These are phyloP conservation scores for Tilletia caries DNA, from an alignment of 1,284 basidiomycete species.

Conservation along the genomic window DNA sequence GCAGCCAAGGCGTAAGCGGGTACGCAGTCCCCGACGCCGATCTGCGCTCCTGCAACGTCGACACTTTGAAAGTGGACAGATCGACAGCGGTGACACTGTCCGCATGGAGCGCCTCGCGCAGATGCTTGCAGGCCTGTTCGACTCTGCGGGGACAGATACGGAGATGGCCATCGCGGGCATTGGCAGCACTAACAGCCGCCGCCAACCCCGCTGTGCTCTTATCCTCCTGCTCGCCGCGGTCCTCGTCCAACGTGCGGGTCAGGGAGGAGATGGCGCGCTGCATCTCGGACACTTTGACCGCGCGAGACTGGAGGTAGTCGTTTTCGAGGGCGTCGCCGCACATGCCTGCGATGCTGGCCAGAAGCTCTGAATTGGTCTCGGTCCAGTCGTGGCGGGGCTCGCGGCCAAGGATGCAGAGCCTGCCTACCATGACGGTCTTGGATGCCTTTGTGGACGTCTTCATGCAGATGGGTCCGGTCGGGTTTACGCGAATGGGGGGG, in stretches of 20 bases:
- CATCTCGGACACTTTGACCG: constrained; percentile 30
- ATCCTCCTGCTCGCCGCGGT: not conserved
- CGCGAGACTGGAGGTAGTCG: constrained; percentile 26
- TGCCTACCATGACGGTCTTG: constrained; percentile 28
- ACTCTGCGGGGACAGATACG: not conserved
- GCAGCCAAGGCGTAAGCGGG: not conserved
- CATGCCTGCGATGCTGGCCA: constrained; percentile 34
- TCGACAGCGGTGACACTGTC: not conserved
- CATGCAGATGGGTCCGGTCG: not conserved
- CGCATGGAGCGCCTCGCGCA: not conserved
- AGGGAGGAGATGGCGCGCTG: constrained; percentile 26
- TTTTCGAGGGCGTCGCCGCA: constrained; percentile 35
- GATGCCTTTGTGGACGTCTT: constrained; percentile 17
- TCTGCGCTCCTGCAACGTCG: not conserved
- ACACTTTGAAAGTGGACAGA: not conserved
- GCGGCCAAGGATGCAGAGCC: constrained; percentile 33
- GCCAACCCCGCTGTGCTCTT: not conserved
- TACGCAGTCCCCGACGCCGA: not conserved
- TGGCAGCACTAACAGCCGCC: not conserved
- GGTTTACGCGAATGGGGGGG: constrained; percentile 26
- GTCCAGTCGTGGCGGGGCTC: constrained; percentile 28
- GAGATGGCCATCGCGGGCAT: not conserved
- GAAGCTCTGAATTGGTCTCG: constrained; percentile 30
- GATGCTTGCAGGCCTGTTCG: not conserved
- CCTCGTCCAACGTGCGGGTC: constrained; percentile 25